phyloP scores from a whole-genome alignment of 108 stramenopile species.

The Parietichytrium sp. region DNA sequence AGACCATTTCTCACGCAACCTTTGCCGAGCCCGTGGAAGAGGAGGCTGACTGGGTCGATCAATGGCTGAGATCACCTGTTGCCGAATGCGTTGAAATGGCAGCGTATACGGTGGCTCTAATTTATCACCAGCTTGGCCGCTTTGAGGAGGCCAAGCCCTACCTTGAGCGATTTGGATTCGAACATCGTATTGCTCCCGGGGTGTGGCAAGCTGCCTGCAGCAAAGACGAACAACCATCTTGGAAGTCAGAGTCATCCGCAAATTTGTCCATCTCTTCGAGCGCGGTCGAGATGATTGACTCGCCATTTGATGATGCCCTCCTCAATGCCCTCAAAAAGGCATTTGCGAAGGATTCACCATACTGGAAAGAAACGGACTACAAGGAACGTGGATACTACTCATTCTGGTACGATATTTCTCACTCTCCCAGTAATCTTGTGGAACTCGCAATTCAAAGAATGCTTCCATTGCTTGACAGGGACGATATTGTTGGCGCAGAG shows the following conservation, averaged over 20 bases:
- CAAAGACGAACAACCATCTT: neutral
- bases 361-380: conserved; percentile 22
- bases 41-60: neutral
- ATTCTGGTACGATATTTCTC: neutral
- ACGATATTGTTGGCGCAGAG: conserved; percentile 67
- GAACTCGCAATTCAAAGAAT: neutral
- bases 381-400: conserved; percentile 19
- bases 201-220: neutral
- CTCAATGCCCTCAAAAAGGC: neutral
- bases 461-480: neutral
- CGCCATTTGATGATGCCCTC: neutral
- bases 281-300: no score
- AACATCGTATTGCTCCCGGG: conserved; percentile 20
- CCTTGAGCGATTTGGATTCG: neutral
- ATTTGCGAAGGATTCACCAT: neutral
- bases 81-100: neutral
- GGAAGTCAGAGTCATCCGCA: neutral
- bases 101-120: neutral
- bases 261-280: no score
- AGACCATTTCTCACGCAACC: neutral
- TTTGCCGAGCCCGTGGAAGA: neutral
- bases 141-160: neutral
- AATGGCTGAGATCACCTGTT: neutral
- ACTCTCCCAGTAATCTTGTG: neutral
- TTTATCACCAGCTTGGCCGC: neutral